These are phyloP conservation scores for Acanthamoeba divionensis DNA, from an alignment of 208 protist genomes.

Conservation along the genomic window DNA sequence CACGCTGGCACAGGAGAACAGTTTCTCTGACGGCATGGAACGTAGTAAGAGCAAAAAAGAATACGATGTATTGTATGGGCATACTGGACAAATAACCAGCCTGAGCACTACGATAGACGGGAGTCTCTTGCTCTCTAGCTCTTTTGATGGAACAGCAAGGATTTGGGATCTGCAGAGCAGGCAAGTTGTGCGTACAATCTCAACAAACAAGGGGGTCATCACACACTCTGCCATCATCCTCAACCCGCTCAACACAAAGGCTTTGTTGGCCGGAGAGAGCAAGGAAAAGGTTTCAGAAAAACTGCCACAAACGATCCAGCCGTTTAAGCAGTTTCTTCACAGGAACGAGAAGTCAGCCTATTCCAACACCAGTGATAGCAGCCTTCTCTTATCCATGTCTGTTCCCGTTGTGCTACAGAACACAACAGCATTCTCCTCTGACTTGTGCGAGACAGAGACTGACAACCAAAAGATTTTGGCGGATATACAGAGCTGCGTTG, in stretches of 20 bases:
- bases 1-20: not conserved
- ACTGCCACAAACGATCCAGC: slow-evolving; percentile 14
- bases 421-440: not conserved
- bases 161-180: slow-evolving; percentile 44
- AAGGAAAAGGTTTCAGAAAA: too few relatives aligned
- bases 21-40: not conserved
- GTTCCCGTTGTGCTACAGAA: not conserved
- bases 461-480: not conserved
- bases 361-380: not conserved
- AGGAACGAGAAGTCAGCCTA: slow-evolving; percentile 39
- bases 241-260: not conserved
- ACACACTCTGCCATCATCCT: not conserved
- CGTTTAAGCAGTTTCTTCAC: slow-evolving; percentile 24
- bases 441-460: not conserved
- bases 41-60: not conserved
- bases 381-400: not conserved
- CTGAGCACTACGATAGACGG: not conserved
- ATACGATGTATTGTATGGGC: not conserved
- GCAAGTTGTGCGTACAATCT: not conserved
- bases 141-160: slow-evolving; percentile 27
- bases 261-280: too few relatives aligned
- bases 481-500: not conserved
- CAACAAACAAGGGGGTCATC: slow-evolving; percentile 31
- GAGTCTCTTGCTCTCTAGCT: not conserved
- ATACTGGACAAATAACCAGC: slow-evolving; percentile 4